Evolutionary conservation across 495 filamentous ascomycete genomes (phyloP), one percentile per base, ranked within the genome.

Genomic region (Terfezia boudieri): DNA sequence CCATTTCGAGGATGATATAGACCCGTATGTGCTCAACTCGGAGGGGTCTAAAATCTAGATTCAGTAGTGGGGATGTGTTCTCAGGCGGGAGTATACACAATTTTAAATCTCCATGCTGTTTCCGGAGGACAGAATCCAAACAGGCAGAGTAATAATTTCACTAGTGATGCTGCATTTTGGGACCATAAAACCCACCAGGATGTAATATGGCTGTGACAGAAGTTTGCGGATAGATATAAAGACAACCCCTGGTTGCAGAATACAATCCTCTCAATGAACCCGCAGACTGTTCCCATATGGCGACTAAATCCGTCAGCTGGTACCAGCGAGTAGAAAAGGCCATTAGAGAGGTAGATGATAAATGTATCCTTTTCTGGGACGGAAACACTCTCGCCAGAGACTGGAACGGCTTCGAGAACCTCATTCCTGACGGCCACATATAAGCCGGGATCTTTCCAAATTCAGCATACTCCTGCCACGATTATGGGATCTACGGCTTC

Each of bases 241-340:
- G 67, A 64, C 8, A 80, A 81, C 54, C 64, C 71, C 6, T 67
- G 71, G 68, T 80, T 22, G 78, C 78, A 3, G 78, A 20, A 2
- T 82, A 81, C 56, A 81, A 81, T 55, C 77, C 77, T 1, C 71
- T 81, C 55, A 82, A 82, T 56, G 78, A 82, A 58, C 79, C 79
- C 0, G 72, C 69, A 17, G 79, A 81, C 53, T 73, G 78, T 0
- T 62, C 74, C 37, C 74, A 79, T 57, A 64, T 69, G 6, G 41
- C 41, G 4, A 20, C 14, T 35, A 67, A 71, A 36, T 70, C 81
- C 2, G 69, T 69, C n/a, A 70, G 66, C 1, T 82, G 73, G 59
- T 82, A 82, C 58, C 61, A 70, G 9, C 71, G 75, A 1, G 61
- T 78, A 0, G 77, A 69, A 49, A 71, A 73, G 50, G 76, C 71